Conservation (phyloP, 1,284 basidiomycete genomes). For the Rhodofomes roseus region DNA sequence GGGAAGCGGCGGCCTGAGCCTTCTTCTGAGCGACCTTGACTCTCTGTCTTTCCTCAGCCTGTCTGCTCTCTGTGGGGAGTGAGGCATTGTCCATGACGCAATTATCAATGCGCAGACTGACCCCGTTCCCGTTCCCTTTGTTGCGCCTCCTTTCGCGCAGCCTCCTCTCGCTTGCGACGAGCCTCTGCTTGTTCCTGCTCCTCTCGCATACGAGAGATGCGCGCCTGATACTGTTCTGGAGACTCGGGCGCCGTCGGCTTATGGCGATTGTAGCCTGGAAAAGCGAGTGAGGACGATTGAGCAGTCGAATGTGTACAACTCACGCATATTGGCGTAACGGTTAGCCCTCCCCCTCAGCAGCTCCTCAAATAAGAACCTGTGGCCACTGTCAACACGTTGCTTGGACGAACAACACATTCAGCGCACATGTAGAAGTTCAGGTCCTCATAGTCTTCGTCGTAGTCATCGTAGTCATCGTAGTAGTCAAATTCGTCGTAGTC, state of each 20-base stretch:
- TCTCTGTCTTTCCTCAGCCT: constrained; percentile 56
- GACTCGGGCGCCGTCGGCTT: constrained; percentile 35
- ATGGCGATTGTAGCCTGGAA: constrained; percentile 14
- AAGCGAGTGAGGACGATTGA: neutral
- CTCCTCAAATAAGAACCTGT: constrained; percentile 47
- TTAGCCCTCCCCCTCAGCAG: constrained; percentile 36
- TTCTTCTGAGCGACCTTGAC: constrained; percentile 51
- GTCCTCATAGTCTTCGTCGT: constrained; percentile 28
- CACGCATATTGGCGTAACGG: constrained; percentile 26
- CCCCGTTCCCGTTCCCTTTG: constrained; percentile 53
- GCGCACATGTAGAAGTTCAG: constrained; percentile 43
- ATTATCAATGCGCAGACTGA: constrained; percentile 19
- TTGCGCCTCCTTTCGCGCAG: constrained; percentile 39
- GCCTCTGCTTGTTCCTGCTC: constrained; percentile 51
- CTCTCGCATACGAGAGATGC: constrained; percentile 45
- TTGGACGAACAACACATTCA: constrained; percentile 1
- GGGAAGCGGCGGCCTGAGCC: constrained; percentile 45
- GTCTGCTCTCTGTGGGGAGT: constrained; percentile 37
- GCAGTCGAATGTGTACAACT: constrained; percentile 7
- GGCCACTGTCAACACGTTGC: neutral
- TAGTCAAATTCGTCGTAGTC: constrained; percentile 25
- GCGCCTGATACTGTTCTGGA: constrained; percentile 45
- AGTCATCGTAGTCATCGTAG: constrained; percentile 32
- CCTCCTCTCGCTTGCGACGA: constrained; percentile 44
- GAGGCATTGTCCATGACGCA: neutral